phyloP scores from a whole-genome alignment of 2,329 filamentous ascomycete genomes.

The Anisogramma anomala region DNA sequence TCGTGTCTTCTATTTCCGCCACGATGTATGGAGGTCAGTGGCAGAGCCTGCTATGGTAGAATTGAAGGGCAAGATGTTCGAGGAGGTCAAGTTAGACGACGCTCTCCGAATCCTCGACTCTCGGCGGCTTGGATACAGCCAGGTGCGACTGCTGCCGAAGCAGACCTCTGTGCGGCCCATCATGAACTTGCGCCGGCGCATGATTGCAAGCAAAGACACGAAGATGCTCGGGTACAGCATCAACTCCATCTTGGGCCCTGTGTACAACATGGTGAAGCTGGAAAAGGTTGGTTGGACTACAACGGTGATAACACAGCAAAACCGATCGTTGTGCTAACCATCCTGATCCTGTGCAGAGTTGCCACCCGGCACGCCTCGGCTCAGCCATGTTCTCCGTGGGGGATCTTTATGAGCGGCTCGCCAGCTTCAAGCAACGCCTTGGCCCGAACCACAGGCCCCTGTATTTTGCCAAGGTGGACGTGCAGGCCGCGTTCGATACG shows the following conservation, averaged over 20 bases:
- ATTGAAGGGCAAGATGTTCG: constrained; percentile 64
- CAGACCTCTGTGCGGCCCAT: constrained; percentile 66
- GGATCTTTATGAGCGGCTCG: constrained; percentile 66
- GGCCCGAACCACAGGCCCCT: constrained; percentile 33
- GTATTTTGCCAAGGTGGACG: constrained; percentile 88
- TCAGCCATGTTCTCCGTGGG: constrained; percentile 70
- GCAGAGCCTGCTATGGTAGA: constrained; percentile 58
- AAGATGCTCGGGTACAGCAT: constrained; percentile 51
- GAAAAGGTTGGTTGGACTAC: constrained; percentile 49
- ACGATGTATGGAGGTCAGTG: constrained; percentile 77
- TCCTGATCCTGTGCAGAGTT: constrained; percentile 24
- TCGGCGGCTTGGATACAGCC: constrained; percentile 62
- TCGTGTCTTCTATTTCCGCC: constrained; percentile 82
- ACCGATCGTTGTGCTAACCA: neutral
- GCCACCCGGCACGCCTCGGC: constrained; percentile 53
- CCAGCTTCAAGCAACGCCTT: constrained; percentile 50
- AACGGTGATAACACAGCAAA: neutral
- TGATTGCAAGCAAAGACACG: constrained; percentile 37
- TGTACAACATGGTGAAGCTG: constrained; percentile 64
- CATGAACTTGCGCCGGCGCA: constrained; percentile 66
- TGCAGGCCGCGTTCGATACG: constrained; percentile 85
- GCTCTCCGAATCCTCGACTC: constrained; percentile 47
- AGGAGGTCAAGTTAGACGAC: constrained; percentile 53
- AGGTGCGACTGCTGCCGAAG: constrained; percentile 76
- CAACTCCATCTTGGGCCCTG: constrained; percentile 52